Evolutionary conservation across 73 alveolate genomes (phyloP).

Genomic region (Paramecium pentaurelia): DNA sequence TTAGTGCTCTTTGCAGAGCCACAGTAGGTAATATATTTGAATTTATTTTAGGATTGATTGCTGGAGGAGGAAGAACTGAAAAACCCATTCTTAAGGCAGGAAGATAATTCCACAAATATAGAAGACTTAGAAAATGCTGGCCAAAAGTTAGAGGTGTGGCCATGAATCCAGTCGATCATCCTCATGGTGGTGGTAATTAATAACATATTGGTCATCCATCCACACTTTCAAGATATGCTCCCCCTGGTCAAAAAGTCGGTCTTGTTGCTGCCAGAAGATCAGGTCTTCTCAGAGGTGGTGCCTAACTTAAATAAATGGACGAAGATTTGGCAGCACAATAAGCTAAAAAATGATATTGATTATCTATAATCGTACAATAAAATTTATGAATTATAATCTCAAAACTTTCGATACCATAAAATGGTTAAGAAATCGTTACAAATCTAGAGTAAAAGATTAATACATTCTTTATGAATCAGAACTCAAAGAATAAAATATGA

Average conservation of each 20-base stretch:
- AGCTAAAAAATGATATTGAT: constrained; percentile 29
- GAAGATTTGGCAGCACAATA: neutral
- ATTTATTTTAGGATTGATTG: constrained; percentile 67
- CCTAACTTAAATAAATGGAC: constrained; percentile 31
- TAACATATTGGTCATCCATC: constrained; percentile 90
- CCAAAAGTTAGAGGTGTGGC: constrained; percentile 96
- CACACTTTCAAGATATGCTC: constrained; percentile 81
- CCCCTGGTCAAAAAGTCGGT: constrained; percentile 88
- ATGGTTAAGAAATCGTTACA: constrained; percentile 19
- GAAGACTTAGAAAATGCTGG: constrained; percentile 93
- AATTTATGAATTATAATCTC: neutral
- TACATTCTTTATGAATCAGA: constrained; percentile 10
- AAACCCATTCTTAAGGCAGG: constrained; percentile 97
- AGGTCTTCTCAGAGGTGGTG: constrained; percentile 86
- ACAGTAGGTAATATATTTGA: constrained; percentile 73
- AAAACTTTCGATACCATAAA: constrained; percentile 3
- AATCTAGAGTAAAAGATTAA: neutral
- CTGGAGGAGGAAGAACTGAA: constrained; percentile 98
- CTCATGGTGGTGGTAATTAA: constrained; percentile 94
- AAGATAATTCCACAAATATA: constrained; percentile 86
- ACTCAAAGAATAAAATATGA: neutral
- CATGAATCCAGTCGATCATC: constrained; percentile 99
- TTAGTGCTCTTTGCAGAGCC: constrained; percentile 87
- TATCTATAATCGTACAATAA: constrained; percentile 33
- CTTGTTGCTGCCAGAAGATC: constrained; percentile 92